phyloP scores from a whole-genome alignment of 352 stramenopile species.

The Globisporangium radiosum region DNA sequence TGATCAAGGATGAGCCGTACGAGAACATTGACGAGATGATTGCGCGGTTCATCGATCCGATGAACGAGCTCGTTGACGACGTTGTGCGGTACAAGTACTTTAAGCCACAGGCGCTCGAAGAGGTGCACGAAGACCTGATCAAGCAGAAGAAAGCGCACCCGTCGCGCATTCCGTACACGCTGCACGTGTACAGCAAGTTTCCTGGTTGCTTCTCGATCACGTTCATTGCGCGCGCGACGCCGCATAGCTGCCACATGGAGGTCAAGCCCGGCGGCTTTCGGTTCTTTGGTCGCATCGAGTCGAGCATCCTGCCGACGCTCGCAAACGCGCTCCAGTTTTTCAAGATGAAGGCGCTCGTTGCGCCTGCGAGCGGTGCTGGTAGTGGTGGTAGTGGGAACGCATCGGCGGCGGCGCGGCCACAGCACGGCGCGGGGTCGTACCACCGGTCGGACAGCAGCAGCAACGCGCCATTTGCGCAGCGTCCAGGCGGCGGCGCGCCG shows the following conservation, averaged over 20 bases:
- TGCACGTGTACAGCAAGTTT: slow-evolving; percentile 85
- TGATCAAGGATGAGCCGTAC: slow-evolving; percentile 85
- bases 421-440: slow-evolving; percentile 27
- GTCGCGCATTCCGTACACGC: slow-evolving; percentile 73
- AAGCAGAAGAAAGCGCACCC: slow-evolving; percentile 87
- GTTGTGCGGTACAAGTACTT: slow-evolving; percentile 87
- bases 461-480: slow-evolving; percentile 56
- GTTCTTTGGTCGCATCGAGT: slow-evolving; percentile 86
- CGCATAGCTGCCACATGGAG: slow-evolving; percentile 83
- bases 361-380: slow-evolving; percentile 19
- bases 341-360: slow-evolving; percentile 83
- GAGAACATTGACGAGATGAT: slow-evolving; percentile 87
- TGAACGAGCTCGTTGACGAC: slow-evolving; percentile 86
- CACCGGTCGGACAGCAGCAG: slow-evolving; percentile 34
- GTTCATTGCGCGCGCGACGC: slow-evolving; percentile 78
- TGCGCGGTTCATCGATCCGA: slow-evolving; percentile 82
- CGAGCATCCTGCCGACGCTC: slow-evolving; percentile 71
- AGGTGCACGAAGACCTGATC: slow-evolving; percentile 81
- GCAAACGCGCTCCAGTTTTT: slow-evolving; percentile 84
- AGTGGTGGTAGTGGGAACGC: neutral
- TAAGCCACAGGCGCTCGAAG: slow-evolving; percentile 56
- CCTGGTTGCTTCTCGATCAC: slow-evolving; percentile 87
- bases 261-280: slow-evolving; percentile 80
- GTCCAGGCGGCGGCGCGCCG: slow-evolving; percentile 22
- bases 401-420: slow-evolving; percentile 22